These are phyloP conservation scores for Nemania bipapillata DNA, from an alignment of 2,329 filamentous ascomycete genomes.

Conservation along the genomic window DNA sequence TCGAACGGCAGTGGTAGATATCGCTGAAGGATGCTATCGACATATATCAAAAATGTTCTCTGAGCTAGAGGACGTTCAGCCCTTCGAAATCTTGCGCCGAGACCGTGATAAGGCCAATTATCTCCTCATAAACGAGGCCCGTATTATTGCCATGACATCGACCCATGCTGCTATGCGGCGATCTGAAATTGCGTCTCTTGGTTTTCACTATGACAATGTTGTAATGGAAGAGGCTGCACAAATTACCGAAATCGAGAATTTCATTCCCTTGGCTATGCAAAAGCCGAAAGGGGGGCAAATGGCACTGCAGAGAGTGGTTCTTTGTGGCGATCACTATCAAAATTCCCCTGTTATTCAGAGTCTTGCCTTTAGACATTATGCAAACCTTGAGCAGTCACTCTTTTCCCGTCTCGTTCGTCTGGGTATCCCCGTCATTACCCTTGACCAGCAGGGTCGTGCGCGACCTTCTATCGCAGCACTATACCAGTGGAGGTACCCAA, in stretches of 20 bases:
- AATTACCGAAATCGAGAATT: conserved; percentile 96
- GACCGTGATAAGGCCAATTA: conserved; percentile 96
- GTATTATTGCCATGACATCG: conserved; percentile 97
- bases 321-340: conserved; percentile 95
- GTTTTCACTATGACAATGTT: conserved; percentile 97
- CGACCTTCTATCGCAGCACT: conserved; percentile 86
- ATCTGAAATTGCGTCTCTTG: conserved; percentile 88
- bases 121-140: conserved; percentile 91
- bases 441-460: conserved; percentile 93
- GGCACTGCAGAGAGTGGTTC: conserved; percentile 84
- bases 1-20: conserved; percentile 75
- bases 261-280: conserved; percentile 94
- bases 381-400: conserved; percentile 93
- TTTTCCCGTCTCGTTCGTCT: conserved; percentile 91
- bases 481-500: conserved; percentile 92
- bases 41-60: conserved; percentile 92
- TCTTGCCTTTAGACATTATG: conserved; percentile 91
- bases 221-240: conserved; percentile 99
- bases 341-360: conserved; percentile 97
- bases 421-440: conserved; percentile 87
- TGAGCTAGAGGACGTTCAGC: conserved; percentile 90
- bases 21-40: conserved; percentile 84
- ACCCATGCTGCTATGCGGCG: conserved; percentile 96
- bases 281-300: conserved; percentile 77
- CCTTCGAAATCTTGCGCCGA: conserved; percentile 90